Evolutionary conservation across 768 basidiomycete genomes (phyloP), one percentile per base, ranked within the genome.

Genomic region (Panaeolus papilionaceus): DNA sequence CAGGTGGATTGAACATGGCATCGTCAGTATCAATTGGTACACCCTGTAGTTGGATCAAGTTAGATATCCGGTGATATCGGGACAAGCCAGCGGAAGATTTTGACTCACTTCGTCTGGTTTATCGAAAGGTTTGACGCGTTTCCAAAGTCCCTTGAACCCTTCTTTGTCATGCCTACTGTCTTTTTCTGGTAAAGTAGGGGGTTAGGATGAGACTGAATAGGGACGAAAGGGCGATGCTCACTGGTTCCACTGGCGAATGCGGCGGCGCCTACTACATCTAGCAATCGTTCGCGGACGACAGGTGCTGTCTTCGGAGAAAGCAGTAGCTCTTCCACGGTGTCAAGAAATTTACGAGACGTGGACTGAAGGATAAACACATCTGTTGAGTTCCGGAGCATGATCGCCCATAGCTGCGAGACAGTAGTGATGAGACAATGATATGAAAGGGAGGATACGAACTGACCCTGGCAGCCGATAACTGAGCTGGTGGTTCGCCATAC

Each of bases 381-480:
- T 0, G 89, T 86, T 3, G 90, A 89, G 74, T 96, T 96, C 37
- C 89, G 88, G 42, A 96, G 85, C 90, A 96, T 92, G 71, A 96
- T 90, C 2, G 94, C 91, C 95, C 95, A 96, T 7, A 98, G 75
- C 92, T 94, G 69, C 23, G 64, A n/a, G 11, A 61, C 23, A 61
- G 18, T 7, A 18, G 18, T 51, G 38, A 65, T 64, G 58, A 64
- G 45, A 68, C 20, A 64, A 51, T 44, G 45, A 65, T 58, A 28
- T 49, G 54, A 14, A 14, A 38, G 40, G 54, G 28, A 38, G n/a
- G 37, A 33, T 49, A 62, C 44, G 3, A 40, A 81, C 88, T 38
- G 73, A 92, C 91, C 69, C 92, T 80, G 20, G 92, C 92, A 23
- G 92, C 92, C 28, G 92, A 89, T 7, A 94, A 79, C 75, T 93